Evolutionary conservation across 163 green algal genomes (phyloP).

Genomic region (Scenedesmus sp.): DNA sequence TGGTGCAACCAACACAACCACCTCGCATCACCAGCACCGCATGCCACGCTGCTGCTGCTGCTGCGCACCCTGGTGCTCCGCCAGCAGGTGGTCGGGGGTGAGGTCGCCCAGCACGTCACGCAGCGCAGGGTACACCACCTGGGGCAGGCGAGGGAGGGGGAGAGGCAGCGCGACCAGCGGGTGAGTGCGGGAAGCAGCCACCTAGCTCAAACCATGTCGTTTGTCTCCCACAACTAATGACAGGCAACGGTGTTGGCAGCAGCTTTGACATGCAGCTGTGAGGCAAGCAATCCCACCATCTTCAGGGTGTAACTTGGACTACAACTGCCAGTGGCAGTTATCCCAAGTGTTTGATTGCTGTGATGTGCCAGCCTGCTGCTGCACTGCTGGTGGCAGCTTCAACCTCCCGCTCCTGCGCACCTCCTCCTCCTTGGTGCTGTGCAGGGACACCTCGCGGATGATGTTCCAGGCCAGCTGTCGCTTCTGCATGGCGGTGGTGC

Average conservation of each 20-base stretch:
- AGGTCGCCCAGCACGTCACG: conserved; percentile 28
- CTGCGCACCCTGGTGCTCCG: conserved; percentile 33
- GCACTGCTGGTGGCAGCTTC: background rate
- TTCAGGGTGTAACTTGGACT: too few species aligned
- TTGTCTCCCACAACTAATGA: too few species aligned
- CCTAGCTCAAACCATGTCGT: too few species aligned
- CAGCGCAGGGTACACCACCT: conserved; percentile 48
- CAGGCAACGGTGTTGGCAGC: background rate
- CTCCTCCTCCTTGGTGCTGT: conserved; percentile 42
- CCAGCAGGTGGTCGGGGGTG: conserved; percentile 34
- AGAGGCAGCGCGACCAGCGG: background rate
- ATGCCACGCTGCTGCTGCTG: background rate
- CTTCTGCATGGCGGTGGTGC: conserved; percentile 18
- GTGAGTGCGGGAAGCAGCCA: background rate
- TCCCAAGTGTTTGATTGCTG: background rate
- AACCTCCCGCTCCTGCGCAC: background rate
- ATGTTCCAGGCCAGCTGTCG: conserved; percentile 28
- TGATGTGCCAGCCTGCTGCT: background rate
- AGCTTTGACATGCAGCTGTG: background rate
- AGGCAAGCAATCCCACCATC: background rate
- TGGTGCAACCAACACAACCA: too few species aligned
- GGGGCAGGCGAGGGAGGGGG: background rate
- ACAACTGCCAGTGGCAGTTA: too few species aligned
- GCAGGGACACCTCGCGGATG: conserved; percentile 37
- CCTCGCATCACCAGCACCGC: too few species aligned